Conservation (phyloP, 129 eudicot genomes). For the Flaveria ramosissima region DNA sequence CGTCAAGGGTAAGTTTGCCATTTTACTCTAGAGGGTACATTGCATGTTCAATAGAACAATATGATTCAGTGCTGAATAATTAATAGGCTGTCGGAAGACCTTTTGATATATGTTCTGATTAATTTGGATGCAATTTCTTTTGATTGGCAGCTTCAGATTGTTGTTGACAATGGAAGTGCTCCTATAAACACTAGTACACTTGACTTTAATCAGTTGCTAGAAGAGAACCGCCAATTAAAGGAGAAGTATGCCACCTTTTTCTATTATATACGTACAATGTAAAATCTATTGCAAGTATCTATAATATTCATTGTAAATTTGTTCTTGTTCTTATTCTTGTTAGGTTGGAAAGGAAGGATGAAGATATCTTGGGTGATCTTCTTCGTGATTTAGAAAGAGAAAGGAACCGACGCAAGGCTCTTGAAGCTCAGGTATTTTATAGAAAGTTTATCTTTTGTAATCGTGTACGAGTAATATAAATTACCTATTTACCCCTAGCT, state of each 20-base stretch:
- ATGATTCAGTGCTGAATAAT: background rate
- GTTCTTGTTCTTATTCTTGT: conserved; percentile 1
- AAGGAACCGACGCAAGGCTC: conserved; percentile 51
- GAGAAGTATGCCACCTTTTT: conserved; percentile 53
- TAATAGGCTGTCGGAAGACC: background rate
- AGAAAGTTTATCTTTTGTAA: background rate
- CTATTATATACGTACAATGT: conserved; percentile 1
- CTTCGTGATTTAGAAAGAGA: conserved; percentile 55
- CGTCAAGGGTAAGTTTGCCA: conserved; percentile 21
- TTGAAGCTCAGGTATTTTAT: conserved; percentile 70
- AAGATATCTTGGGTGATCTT: conserved; percentile 48
- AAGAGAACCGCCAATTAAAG: conserved; percentile 58
- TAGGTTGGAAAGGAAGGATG: conserved; percentile 66
- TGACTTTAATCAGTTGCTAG: conserved; percentile 43
- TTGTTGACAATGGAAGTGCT: conserved; percentile 28
- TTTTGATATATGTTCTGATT: background rate
- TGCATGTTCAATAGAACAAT: background rate
- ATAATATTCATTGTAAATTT: background rate
- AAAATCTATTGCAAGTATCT: conserved; percentile 8
- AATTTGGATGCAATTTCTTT: background rate
- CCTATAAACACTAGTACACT: conserved; percentile 25
- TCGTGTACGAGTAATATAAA: background rate
- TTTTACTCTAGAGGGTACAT: background rate
- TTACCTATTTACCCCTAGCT: background rate
- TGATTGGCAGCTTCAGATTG: conserved; percentile 43